Base-by-base conservation (phyloP, 2,329 filamentous ascomycete genomes). In the Fusarium tricinctum region DNA sequence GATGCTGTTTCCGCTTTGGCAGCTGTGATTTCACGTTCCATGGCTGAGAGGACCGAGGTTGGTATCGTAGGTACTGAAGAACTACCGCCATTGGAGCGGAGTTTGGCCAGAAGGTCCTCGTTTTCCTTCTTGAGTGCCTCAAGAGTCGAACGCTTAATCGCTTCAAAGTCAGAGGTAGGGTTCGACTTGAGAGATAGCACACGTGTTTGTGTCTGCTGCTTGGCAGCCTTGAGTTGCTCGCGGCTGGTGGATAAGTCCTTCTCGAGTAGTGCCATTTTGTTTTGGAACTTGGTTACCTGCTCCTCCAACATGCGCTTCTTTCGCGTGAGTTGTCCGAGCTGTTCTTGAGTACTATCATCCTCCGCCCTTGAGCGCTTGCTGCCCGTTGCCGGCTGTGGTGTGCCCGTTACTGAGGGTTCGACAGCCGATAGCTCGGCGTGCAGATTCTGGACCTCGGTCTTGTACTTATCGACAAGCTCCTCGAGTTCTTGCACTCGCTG, bases 151-250 rank as follows among this genome's bases (percentile, higher is more conserved):
- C 91, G 85, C 81, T 98, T 97, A 78, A 97, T 88, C 5, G 91
- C 91, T 80, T 97, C 93, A 62, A 88, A 88, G 73, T 96, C 89
- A 0, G 94, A 89, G 0, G 96, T 98, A 0, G 96, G 96, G 78
- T 99, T 99, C n/a, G 91, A 90, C 59, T 93, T 91, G 15, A 98
- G 84, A 55, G 96, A 91, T 26, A 99, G 86, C 47, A 98, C 85
- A 35, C 96, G 92, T 5, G 91, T 97, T 67, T 92, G 89, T 30
- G 89, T 91, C 19, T 90, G 88, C 49, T 90, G 85, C 64, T 86
- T 85, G 8, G 87, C 87, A 2, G 84, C 83, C 46, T 87, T 85
- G 23, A 98, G 88, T 75, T 97, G 94, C 32, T 91, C 88, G 60
- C 88, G 85, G 57, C 86, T 84, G 13, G 94, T 91, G 40, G 89